A percentile compares a stretch with the other conserved stretches of the same genome.
phyloP scores from a whole-genome alignment of 2,329 filamentous ascomycete species.

The Diatrype stigma region DNA sequence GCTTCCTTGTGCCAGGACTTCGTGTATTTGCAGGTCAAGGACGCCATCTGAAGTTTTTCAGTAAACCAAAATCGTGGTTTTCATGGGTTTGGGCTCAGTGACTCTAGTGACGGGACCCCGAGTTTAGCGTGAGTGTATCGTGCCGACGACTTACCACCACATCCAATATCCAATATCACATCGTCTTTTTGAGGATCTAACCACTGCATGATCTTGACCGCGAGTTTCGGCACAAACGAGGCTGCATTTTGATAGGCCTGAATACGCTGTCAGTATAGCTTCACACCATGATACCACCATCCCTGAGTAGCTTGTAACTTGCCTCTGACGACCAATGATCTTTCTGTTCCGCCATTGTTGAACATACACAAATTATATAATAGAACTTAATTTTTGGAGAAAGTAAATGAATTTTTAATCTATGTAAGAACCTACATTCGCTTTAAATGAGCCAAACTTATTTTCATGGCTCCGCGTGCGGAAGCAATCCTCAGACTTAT shows the following conservation, averaged over 20 bases:
- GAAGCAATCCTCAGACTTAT: not conserved
- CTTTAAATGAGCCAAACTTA: not conserved
- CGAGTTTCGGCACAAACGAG: constrained; percentile 60
- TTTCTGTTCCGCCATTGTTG: constrained; percentile 19
- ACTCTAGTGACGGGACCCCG: too few species aligned
- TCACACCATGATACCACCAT: too few species aligned
- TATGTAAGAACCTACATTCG: too few species aligned
- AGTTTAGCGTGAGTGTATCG: too few species aligned
- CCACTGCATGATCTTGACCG: constrained; percentile 54
- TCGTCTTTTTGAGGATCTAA: constrained; percentile 56
- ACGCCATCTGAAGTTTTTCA: constrained; percentile 47
- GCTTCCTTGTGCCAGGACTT: constrained; percentile 39
- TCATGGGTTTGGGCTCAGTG: too few species aligned
- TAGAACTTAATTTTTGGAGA: too few species aligned
- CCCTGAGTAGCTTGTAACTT: too few species aligned
- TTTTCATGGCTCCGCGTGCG: not conserved
- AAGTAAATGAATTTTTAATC: too few species aligned
- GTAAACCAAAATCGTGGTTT: too few species aligned
- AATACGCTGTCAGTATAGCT: constrained; percentile 1
- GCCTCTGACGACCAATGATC: constrained; percentile 40
- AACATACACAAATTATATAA: not conserved
- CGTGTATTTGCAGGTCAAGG: constrained; percentile 50
- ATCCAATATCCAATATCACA: constrained; percentile 58
- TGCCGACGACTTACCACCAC: constrained; percentile 53
- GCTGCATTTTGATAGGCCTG: constrained; percentile 59